Evolutionary conservation across 2,329 filamentous ascomycete species (phyloP).

Genomic region (Aspergillus awamori): DNA sequence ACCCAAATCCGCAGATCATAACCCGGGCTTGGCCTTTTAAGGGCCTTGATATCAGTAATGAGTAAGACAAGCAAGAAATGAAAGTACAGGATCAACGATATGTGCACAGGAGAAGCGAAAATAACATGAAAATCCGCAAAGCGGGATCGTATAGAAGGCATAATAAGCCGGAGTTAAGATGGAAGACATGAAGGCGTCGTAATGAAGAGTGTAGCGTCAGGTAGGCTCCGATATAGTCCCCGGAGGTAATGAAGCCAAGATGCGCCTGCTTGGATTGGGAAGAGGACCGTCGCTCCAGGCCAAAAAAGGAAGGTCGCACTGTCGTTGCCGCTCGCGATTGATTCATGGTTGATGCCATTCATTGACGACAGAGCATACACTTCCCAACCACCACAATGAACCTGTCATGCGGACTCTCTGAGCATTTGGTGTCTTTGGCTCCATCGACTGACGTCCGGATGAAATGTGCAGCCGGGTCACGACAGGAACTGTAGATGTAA

Average conservation of each 20-base stretch:
- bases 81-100: background rate
- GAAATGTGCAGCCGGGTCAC: slow-evolving; percentile 70
- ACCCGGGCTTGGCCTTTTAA: background rate
- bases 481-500: slow-evolving; percentile 73
- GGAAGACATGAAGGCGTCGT: background rate
- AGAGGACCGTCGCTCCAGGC: background rate
- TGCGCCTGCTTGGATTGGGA: background rate
- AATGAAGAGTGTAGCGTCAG: background rate
- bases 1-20: background rate
- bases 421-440: slow-evolving; percentile 60
- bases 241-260: background rate
- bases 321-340: background rate
- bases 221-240: background rate
- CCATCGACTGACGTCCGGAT: slow-evolving; percentile 71
- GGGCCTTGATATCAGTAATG: background rate
- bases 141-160: too few species aligned
- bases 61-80: background rate
- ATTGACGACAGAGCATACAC: slow-evolving; percentile 56
- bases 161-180: background rate
- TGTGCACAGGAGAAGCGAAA: background rate
- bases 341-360: slow-evolving; percentile 10
- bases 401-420: slow-evolving; percentile 69
- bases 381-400: slow-evolving; percentile 71
- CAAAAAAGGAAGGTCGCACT: background rate
- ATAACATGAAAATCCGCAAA: background rate